Evolutionary conservation across 2,329 filamentous ascomycete species (phyloP).

Genomic region (Epichloe glyceriae): DNA sequence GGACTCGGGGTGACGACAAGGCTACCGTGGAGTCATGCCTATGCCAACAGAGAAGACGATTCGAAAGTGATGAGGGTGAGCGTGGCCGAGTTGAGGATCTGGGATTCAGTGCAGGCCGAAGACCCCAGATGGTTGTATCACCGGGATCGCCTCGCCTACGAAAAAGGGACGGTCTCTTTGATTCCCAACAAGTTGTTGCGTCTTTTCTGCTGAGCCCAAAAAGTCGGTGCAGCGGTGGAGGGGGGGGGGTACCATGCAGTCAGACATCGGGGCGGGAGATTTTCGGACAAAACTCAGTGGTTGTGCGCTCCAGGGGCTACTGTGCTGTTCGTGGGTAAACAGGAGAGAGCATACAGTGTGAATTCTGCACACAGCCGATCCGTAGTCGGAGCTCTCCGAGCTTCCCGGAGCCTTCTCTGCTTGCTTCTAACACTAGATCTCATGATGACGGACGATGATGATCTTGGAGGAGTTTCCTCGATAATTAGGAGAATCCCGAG

Average conservation of each 20-base stretch:
- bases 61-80: background rate
- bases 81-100: constrained; percentile 1
- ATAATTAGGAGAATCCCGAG: background rate
- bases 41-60: constrained; percentile 9
- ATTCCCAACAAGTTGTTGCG: constrained; percentile 15
- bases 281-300: constrained; percentile 12
- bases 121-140: background rate
- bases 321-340: background rate
- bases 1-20: constrained; percentile 18
- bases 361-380: background rate
- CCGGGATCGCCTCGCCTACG: constrained; percentile 1
- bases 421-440: no score
- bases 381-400: background rate
- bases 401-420: background rate
- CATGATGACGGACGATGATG: no score
- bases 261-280: constrained; percentile 15
- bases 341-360: background rate
- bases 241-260: constrained; percentile 11
- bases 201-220: constrained; percentile 27
- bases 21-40: constrained; percentile 31
- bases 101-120: background rate
- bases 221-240: constrained; percentile 28
- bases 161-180: background rate
- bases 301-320: background rate
- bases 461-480: background rate